Conservation (phyloP, 148 eudicot species). For the Cornus controversa region DNA sequence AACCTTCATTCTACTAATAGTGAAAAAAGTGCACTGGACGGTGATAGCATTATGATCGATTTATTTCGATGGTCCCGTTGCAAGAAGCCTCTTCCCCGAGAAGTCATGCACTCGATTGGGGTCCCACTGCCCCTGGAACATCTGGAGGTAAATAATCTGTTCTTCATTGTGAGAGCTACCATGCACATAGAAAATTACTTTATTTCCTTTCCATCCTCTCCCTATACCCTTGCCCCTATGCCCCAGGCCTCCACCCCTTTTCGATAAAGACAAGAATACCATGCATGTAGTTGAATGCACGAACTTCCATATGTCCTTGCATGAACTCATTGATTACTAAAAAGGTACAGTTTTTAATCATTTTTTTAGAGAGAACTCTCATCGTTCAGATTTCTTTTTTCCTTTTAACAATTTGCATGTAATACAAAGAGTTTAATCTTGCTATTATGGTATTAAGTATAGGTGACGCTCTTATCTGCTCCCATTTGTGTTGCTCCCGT, state of each 20-base stretch:
- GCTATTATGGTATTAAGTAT: background rate
- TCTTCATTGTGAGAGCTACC: background rate
- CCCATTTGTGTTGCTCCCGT: background rate
- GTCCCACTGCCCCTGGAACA: slow-evolving; percentile 84
- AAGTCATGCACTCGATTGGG: slow-evolving; percentile 63
- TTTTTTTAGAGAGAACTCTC: background rate
- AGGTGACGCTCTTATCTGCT: background rate
- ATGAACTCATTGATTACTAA: no score
- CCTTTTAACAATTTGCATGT: no score
- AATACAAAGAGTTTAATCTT: background rate
- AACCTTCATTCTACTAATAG: slow-evolving; percentile 47
- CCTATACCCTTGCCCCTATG: background rate
- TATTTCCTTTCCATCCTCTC: background rate
- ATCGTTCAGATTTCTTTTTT: no score
- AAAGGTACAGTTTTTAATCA: no score
- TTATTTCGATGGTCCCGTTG: slow-evolving; percentile 88
- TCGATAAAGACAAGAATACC: background rate
- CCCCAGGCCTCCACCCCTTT: background rate
- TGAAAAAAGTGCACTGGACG: slow-evolving; percentile 49
- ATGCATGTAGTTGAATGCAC: background rate
- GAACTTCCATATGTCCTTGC: no score
- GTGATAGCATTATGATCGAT: slow-evolving; percentile 54
- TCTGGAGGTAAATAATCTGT: slow-evolving; percentile 58
- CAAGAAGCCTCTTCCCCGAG: slow-evolving; percentile 82
- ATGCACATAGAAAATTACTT: background rate